phyloP scores from a whole-genome alignment of 441 rosid species.

The Theobroma grandiflorum region DNA sequence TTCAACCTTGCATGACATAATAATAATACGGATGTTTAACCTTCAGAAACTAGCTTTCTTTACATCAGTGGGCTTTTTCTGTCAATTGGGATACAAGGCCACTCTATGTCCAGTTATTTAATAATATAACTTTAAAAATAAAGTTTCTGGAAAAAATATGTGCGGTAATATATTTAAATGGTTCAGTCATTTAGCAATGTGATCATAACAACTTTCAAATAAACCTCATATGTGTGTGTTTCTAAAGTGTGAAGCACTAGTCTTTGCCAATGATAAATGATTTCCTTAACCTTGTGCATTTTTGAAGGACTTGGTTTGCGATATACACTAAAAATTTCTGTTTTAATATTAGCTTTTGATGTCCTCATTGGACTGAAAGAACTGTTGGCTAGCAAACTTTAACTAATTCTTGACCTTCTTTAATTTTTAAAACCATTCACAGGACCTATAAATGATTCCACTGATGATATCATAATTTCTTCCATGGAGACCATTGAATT shows the following conservation, averaged over 20 bases:
- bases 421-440: constrained; percentile 30
- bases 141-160: not conserved
- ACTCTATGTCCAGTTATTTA: not conserved
- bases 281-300: not conserved
- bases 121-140: not conserved
- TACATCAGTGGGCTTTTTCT: not conserved
- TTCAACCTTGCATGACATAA: not conserved
- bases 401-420: constrained; percentile 7
- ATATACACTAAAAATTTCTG: not conserved
- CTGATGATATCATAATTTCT: constrained; percentile 37
- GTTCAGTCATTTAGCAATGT: not conserved
- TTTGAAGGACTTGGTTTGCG: not conserved
- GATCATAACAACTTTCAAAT: not conserved
- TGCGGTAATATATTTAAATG: not conserved
- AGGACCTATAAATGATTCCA: constrained; percentile 42
- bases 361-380: constrained; percentile 4
- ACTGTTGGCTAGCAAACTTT: not conserved
- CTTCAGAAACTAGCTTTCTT: not conserved
- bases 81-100: not conserved
- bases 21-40: not conserved
- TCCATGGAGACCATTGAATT: constrained; percentile 61
- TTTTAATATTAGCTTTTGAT: not conserved
- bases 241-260: not conserved
- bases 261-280: not conserved
- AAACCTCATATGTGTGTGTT: not conserved